Percentiles rank a stretch among this genome's conserved stretches.
Evolutionary conservation across 2,329 filamentous ascomycete species (phyloP).

Genomic region (Trichoderma oligosporum): DNA sequence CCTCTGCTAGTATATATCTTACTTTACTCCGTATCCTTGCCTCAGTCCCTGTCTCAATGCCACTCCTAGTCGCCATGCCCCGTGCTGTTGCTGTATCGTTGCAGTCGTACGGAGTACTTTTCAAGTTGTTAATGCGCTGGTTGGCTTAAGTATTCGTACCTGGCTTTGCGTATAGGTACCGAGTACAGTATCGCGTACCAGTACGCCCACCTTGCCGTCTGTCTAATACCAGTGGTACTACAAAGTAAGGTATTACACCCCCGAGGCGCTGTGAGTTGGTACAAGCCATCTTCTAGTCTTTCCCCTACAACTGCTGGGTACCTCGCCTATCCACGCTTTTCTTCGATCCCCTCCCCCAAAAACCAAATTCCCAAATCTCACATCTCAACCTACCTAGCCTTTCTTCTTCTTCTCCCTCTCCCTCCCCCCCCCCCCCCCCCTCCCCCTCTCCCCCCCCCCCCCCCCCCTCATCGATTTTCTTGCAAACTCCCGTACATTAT

Average conservation of each 20-base stretch:
- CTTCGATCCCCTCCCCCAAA: conserved; percentile 18
- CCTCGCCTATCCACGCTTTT: conserved; percentile 16
- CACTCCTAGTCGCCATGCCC: background rate
- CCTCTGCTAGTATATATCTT: too few species aligned
- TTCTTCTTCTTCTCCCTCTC: conserved; percentile 11
- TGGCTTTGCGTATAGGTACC: background rate
- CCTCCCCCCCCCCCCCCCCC: conserved; percentile 3
- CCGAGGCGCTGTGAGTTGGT: conserved; percentile 5
- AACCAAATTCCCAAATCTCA: conserved; percentile 18
- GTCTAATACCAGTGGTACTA: background rate
- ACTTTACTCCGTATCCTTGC: background rate
- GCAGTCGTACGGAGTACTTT: conserved; percentile 5
- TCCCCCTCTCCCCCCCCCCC: conserved; percentile 12
- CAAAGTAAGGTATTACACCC: conserved; percentile 5
- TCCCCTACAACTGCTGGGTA: conserved; percentile 11
- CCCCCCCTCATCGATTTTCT: background rate
- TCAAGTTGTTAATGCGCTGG: background rate
- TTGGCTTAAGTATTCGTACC: conserved; percentile 6
- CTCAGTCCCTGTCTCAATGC: background rate
- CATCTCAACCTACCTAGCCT: conserved; percentile 10
- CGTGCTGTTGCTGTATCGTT: conserved; percentile 6
- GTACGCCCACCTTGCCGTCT: too few species aligned
- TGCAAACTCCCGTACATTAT: background rate
- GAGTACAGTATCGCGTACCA: too few species aligned
- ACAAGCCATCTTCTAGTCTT: conserved; percentile 4